A percentile compares a stretch with the other conserved stretches of the same genome.
These are phyloP conservation scores for Spatholobus suberectus DNA, from an alignment of 306 rosid species.

Conservation along the genomic window DNA sequence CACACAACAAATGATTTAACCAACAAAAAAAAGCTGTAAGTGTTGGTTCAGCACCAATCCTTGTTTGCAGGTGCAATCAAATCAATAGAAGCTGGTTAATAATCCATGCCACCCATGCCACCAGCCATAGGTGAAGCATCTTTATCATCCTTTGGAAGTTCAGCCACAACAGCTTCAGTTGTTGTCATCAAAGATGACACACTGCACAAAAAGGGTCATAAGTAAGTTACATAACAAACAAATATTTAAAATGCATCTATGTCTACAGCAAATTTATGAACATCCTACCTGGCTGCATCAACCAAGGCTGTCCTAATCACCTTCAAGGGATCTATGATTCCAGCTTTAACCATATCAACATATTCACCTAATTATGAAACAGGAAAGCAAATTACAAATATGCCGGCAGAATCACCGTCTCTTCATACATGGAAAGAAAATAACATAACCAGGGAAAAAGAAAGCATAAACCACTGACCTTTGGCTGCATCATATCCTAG, in stretches of 20 bases:
- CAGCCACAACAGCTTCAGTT: conserved; percentile 84
- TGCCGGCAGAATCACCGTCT: neutral
- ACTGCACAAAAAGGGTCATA: conserved; percentile 52
- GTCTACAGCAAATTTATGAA: neutral
- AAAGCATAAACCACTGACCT: conserved; percentile 57
- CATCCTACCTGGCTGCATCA: conserved; percentile 87
- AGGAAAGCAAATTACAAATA: neutral
- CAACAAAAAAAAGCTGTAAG: neutral
- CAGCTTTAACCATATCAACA: conserved; percentile 91
- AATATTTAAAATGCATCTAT: neutral
- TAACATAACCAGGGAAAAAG: neutral
- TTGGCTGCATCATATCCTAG: conserved; percentile 99
- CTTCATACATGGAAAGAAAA: neutral
- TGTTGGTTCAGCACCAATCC: conserved; percentile 34
- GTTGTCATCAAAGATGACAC: conserved; percentile 97
- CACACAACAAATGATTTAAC: conserved; percentile 27
- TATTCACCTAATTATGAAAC: conserved; percentile 72
- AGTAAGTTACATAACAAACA: neutral
- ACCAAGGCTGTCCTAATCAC: conserved; percentile 95
- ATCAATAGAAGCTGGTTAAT: conserved; percentile 22
- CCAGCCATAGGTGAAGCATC: conserved; percentile 71
- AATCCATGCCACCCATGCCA: conserved; percentile 60
- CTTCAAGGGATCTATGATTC: conserved; percentile 94
- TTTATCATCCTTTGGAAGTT: conserved; percentile 83
- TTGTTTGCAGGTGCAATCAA: neutral